These are phyloP conservation scores for Cucurbita pepo DNA, from an alignment of 306 rosid species.

Conservation along the genomic window DNA sequence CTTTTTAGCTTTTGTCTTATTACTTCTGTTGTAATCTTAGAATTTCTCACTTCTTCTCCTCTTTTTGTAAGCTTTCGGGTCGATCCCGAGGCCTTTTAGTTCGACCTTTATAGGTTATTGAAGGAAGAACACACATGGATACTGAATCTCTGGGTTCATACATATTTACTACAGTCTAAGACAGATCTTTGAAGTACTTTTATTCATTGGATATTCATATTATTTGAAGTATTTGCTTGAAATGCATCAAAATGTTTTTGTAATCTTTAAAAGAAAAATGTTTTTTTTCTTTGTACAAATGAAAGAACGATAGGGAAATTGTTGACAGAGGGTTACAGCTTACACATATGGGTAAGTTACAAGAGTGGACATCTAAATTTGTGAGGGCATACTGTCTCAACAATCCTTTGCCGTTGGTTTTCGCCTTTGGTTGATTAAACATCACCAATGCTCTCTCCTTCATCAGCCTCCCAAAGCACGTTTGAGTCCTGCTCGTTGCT, in stretches of 20 bases:
- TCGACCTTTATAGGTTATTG: not conserved
- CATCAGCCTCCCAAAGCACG: slow-evolving; percentile 38
- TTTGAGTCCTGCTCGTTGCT: slow-evolving; percentile 61
- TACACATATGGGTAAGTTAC: slow-evolving; percentile 1
- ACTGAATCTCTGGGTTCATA: too few species aligned
- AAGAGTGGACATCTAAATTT: not conserved
- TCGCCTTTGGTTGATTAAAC: not conserved
- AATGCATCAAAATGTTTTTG: not conserved
- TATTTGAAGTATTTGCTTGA: not conserved
- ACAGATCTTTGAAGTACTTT: too few species aligned
- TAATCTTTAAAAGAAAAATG: too few species aligned
- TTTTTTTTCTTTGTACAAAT: not conserved
- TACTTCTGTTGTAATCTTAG: not conserved
- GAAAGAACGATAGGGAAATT: not conserved
- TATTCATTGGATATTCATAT: not conserved
- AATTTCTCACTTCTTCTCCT: not conserved
- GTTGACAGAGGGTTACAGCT: not conserved
- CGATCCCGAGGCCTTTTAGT: not conserved
- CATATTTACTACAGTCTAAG: not conserved
- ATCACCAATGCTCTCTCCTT: not conserved
- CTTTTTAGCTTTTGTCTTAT: not conserved
- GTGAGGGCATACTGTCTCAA: not conserved
- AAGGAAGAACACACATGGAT: too few species aligned
- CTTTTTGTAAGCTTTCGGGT: not conserved
- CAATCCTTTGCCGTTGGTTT: not conserved